Conservation (phyloP, 2,329 filamentous ascomycete genomes). For the Diplodia intermedia region DNA sequence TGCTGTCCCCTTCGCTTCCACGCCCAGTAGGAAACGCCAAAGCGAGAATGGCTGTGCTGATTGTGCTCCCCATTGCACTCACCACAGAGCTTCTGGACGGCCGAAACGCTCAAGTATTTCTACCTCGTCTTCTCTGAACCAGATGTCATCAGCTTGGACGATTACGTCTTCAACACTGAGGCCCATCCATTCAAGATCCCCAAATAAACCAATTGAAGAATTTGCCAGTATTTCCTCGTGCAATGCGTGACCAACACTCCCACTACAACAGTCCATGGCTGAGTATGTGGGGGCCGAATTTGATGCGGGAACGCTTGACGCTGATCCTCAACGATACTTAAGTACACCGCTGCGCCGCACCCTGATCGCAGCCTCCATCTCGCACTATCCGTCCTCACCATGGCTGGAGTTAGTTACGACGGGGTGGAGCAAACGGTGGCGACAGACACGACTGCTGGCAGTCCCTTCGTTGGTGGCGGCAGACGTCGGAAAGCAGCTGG, state of each 20-base stretch:
- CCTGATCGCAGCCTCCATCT: neutral
- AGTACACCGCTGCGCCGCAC: neutral
- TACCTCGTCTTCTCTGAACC: constrained; percentile 56
- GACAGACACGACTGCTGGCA: neutral
- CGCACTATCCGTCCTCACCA: neutral
- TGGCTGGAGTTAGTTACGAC: neutral
- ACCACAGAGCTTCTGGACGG: constrained; percentile 56
- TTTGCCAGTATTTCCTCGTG: neutral
- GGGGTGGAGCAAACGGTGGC: neutral
- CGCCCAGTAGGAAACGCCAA: neutral
- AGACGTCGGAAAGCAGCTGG: neutral
- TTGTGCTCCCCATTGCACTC: neutral
- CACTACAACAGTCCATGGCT: neutral
- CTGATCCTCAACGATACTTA: neutral
- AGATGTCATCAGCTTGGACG: constrained; percentile 52
- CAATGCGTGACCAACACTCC: neutral
- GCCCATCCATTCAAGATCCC: constrained; percentile 54
- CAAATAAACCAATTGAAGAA: constrained; percentile 7
- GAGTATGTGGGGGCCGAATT: neutral
- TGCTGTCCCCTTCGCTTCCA: neutral
- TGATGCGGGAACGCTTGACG: neutral
- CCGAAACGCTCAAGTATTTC: constrained; percentile 59
- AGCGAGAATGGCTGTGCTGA: neutral
- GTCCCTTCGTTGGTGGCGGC: neutral
- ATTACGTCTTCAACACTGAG: constrained; percentile 58